Conservation (phyloP, 192 early-diverging fungal species). For the Coemansia sp. region DNA sequence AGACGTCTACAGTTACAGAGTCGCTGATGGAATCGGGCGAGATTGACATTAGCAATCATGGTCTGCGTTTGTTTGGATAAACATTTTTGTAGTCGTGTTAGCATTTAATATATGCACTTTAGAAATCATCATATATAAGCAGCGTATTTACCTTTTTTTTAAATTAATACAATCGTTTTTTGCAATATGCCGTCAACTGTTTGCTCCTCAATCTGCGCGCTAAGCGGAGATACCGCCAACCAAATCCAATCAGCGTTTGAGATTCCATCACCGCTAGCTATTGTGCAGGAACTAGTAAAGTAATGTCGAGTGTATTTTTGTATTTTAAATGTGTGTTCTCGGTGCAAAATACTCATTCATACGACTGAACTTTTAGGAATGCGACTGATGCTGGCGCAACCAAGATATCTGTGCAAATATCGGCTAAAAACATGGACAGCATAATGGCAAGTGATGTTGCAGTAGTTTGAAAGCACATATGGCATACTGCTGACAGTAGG, state of each 20-base stretch:
- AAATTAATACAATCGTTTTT: background rate
- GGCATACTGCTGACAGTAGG: background rate
- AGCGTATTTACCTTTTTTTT: background rate
- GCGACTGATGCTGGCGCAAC: conserved; percentile 17
- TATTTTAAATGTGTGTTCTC: background rate
- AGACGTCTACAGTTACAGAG: background rate
- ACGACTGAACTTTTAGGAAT: conserved; percentile 1
- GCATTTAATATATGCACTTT: conserved; percentile 3
- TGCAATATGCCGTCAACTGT: conserved; percentile 14
- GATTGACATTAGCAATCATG: conserved; percentile 17
- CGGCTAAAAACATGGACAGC: conserved; percentile 16
- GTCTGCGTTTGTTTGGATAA: conserved; percentile 47
- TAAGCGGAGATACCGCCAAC: conserved; percentile 14
- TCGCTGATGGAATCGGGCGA: conserved; percentile 7
- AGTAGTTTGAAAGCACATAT: background rate
- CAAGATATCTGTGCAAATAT: conserved; percentile 15
- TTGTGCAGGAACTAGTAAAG: conserved; percentile 39
- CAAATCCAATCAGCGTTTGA: conserved; percentile 33
- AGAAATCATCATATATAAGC: background rate
- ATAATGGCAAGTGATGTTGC: conserved; percentile 22
- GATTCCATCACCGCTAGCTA: conserved; percentile 16
- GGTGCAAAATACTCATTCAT: background rate
- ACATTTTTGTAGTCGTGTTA: background rate
- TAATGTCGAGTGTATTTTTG: conserved; percentile 1
- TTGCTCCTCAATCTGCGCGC: background rate